Evolutionary conservation across 139 green algal species (phyloP), one percentile per base, ranked within the genome.

Genomic region (Pleodorina starrii): DNA sequence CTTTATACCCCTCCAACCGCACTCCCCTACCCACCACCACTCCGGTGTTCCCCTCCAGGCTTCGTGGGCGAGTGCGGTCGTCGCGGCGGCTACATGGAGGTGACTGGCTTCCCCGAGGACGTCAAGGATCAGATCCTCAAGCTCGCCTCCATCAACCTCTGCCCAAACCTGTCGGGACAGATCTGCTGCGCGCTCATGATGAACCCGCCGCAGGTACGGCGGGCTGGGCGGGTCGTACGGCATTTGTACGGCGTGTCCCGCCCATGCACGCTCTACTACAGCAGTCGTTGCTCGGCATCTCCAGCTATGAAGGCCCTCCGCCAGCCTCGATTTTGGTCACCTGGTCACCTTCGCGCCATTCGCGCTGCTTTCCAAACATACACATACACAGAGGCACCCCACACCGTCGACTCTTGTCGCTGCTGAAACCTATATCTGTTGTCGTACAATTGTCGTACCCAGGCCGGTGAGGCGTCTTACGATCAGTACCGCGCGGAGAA

Each of bases 1-100:
- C 54, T 12, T 12, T 25, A 2, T 12, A 66, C 9, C 54, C 29
- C 54, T 66, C 5, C 29, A 7, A 32, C 54, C 54, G 54, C 21
- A 66, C 25, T 4, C 54, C n/a, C n/a, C 54, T 25, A 25, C 5
- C 54, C 51, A 60, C 51, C 51, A 60, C 51, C 51, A 60, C 51
- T 27, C 51, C 14, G 14, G 17, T 12, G 3, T 66, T 12, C 54
- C 25, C 54, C 54, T 32, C 7, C 89, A 92, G 89, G 97, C 27
- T 96, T 95, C 87, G 93, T 96, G 3, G 97, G 97, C 2, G 97
- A 99, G 93, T 99, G 97, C 91, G 97, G 97, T 2, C 90, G 94
- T 76, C 93, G 97, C 46, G 97, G 97, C 35, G 96, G 96, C 35
- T 99, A 99, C 93, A 94, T 99, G 85, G 97, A 99, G 94, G 91